Conservation (phyloP, 805 yeast species). For the Wickerhamiella galacta region DNA sequence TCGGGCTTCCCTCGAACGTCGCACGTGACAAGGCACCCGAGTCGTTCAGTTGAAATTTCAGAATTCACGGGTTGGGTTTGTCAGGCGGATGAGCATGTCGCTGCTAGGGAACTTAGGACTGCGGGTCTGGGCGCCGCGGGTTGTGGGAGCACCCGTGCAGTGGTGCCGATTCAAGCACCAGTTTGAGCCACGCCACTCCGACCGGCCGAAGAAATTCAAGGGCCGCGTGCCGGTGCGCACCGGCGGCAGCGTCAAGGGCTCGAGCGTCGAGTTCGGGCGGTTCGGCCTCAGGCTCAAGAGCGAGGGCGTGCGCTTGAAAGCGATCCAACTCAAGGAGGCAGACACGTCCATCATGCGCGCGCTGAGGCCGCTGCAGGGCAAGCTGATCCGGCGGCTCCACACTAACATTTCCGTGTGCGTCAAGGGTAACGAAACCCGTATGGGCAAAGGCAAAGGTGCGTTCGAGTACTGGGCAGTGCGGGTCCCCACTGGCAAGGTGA, state of each 20-base stretch:
- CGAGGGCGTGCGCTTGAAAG: slow-evolving; percentile 75
- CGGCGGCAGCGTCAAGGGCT: slow-evolving; percentile 87
- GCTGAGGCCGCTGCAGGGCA: slow-evolving; percentile 57
- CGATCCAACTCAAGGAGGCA: slow-evolving; percentile 80
- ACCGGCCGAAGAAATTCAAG: slow-evolving; percentile 63
- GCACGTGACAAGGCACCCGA: too few species aligned
- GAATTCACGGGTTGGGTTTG: too few species aligned
- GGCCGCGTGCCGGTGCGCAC: slow-evolving; percentile 89
- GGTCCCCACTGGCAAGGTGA: slow-evolving; percentile 86
- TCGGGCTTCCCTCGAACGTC: too few species aligned
- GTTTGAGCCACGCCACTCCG: slow-evolving; percentile 45
- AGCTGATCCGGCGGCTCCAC: slow-evolving; percentile 61
- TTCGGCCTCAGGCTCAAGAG: slow-evolving; percentile 76
- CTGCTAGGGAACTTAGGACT: too few species aligned
- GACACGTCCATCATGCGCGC: slow-evolving; percentile 72
- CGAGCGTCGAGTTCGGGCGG: slow-evolving; percentile 61
- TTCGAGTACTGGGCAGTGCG: slow-evolving; percentile 95
- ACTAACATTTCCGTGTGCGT: slow-evolving; percentile 83
- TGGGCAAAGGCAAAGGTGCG: slow-evolving; percentile 99
- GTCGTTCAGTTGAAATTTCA: too few species aligned
- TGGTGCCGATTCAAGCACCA: slow-evolving; percentile 14
- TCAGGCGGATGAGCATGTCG: too few species aligned
- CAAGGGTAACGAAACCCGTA: slow-evolving; percentile 97
- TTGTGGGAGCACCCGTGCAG: too few species aligned
- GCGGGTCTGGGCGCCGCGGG: too few species aligned